Base-by-base conservation (phyloP, 1,284 basidiomycete species). In the Malassezia dermatis region DNA sequence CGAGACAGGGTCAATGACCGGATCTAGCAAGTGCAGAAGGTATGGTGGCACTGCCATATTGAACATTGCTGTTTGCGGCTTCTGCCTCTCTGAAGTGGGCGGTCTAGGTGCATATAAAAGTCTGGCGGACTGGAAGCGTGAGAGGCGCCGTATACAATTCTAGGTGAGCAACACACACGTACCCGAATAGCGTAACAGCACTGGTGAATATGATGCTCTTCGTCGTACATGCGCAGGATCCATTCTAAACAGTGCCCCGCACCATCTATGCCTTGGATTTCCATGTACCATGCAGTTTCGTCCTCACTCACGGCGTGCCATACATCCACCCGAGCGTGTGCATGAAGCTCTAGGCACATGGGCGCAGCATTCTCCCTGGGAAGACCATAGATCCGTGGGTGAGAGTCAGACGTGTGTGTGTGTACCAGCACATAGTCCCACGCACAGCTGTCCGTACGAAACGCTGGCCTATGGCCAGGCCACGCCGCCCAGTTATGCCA, bases 351-450 rank as follows among this genome's bases (percentile, higher is more conserved):
- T 5, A 56, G 34, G 8, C 45, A 40, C 27, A 30, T 30, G 17
- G n/a, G 27, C 1, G 41, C 24, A 3, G 53, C 15, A 34, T 15
- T 17, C 4, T 12, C 21, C 8, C 34, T 27, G 15, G 42, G 48
- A 4, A 49, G 8, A 12, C 19, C 46, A 44, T 49, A 55, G 10
- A 55, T 24, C 2, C 21, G 28, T 15, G 53, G 32, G n/a, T 30
- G 19, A 34, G 31, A 48, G 12, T 37, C 23, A 15, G 34, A 23
- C 12, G 30, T 37, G 5, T 43, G 39, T 2, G 41, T 21, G 24
- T 49, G 53, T 31, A 44, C 28, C 26, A 55, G 27, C 12, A 49
- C 30, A 34, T 55, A 55, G 7, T 55, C 46, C 17, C 48, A 42
- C 11, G 8, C 7, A 42, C 48, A 23, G 12, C 4, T 12, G 28